phyloP scores from a whole-genome alignment of 2,329 filamentous ascomycete genomes.

The Thelonectria rubi region DNA sequence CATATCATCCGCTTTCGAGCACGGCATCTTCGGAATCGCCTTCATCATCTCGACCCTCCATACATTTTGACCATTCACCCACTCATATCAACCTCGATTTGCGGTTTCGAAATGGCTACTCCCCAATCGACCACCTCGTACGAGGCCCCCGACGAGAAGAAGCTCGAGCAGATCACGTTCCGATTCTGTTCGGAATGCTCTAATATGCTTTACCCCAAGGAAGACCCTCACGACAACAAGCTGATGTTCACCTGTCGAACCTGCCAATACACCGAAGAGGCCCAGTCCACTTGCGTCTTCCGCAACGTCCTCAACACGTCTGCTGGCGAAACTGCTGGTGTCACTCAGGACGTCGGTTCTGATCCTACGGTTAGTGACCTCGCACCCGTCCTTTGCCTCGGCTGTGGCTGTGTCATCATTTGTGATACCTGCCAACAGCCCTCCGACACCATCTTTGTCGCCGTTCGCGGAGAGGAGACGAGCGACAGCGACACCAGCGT shows the following conservation, averaged over 20 bases:
- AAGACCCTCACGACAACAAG: slow-evolving; percentile 83
- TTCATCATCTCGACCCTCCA: slow-evolving; percentile 6
- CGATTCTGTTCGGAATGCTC: slow-evolving; percentile 99
- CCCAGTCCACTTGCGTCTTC: slow-evolving; percentile 90
- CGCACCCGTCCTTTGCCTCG: slow-evolving; percentile 55
- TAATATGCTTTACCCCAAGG: slow-evolving; percentile 97
- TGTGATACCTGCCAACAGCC: slow-evolving; percentile 53
- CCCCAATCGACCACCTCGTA: slow-evolving; percentile 61
- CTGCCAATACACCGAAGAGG: slow-evolving; percentile 89
- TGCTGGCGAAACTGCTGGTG: slow-evolving; percentile 93
- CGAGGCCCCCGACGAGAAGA: slow-evolving; percentile 57
- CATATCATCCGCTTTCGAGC: slow-evolving; percentile 24
- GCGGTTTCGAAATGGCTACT: slow-evolving; percentile 56
- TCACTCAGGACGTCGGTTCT: slow-evolving; percentile 95
- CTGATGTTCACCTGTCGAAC: slow-evolving; percentile 97
- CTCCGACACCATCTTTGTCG: slow-evolving; percentile 36
- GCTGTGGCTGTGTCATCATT: slow-evolving; percentile 56
- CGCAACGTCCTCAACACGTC: slow-evolving; percentile 92
- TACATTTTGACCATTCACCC: slow-evolving; percentile 10
- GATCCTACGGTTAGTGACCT: slow-evolving; percentile 94
- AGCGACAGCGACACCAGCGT: slow-evolving; percentile 12
- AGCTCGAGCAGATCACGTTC: slow-evolving; percentile 87
- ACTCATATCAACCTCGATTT: slow-evolving; percentile 1
- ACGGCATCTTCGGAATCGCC: slow-evolving; percentile 7
- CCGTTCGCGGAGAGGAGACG: neutral